phyloP scores from a whole-genome alignment of 1,284 basidiomycete species.

The Microbotryum intermedium region DNA sequence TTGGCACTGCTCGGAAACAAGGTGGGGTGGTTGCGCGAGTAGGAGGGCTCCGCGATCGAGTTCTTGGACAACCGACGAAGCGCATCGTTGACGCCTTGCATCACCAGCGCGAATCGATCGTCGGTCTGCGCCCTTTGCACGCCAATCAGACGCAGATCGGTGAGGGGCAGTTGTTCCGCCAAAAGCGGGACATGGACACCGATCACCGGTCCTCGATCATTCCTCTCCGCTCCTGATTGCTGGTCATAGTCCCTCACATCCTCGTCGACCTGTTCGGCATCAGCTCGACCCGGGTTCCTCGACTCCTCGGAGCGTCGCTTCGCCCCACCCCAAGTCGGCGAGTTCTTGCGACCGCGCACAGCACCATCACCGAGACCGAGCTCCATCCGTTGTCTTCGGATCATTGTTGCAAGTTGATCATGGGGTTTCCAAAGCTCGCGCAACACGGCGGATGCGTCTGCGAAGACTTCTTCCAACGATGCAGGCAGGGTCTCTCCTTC shows the following conservation, averaged over 20 bases:
- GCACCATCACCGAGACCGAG: slow-evolving; percentile 23
- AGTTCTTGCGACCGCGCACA: slow-evolving; percentile 24
- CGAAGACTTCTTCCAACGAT: slow-evolving; percentile 18
- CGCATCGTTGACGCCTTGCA: slow-evolving; percentile 12
- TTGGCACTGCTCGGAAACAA: slow-evolving; percentile 14
- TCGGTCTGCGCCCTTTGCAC: too few relatives aligned
- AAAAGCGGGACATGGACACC: slow-evolving; percentile 12
- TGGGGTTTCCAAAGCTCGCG: slow-evolving; percentile 29
- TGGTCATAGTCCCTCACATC: slow-evolving; percentile 17
- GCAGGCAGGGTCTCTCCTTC: slow-evolving; percentile 22
- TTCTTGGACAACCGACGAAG: slow-evolving; percentile 13
- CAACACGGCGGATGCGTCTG: slow-evolving; percentile 9
- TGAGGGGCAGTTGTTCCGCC: too few relatives aligned
- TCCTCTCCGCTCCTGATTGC: slow-evolving; percentile 11
- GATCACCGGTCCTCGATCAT: slow-evolving; percentile 24
- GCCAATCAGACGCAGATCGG: too few relatives aligned
- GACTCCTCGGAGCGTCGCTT: too few relatives aligned
- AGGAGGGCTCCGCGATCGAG: slow-evolving; percentile 9
- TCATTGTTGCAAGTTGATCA: slow-evolving; percentile 11
- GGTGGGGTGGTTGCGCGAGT: slow-evolving; percentile 20
- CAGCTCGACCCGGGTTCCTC: too few relatives aligned
- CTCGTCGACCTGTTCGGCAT: neutral
- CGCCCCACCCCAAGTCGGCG: slow-evolving; percentile 25
- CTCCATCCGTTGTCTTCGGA: slow-evolving; percentile 25
- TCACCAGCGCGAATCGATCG: too few relatives aligned